Conservation (phyloP, 148 eudicot species). For the Rhododendron ovatum region DNA sequence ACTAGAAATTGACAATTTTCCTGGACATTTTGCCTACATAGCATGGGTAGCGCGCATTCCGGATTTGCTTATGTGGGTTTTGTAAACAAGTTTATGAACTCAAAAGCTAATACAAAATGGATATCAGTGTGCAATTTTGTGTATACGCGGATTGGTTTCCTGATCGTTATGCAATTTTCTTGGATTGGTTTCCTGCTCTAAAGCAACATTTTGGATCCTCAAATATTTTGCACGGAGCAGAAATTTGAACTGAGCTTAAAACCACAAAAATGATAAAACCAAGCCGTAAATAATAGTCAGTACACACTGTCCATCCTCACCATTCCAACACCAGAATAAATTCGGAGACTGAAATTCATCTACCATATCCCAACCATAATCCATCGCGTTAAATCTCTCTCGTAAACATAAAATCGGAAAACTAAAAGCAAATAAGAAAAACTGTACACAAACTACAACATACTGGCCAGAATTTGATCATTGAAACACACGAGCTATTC, state of each 20-base stretch:
- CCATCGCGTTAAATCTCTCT: neutral
- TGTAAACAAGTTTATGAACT: neutral
- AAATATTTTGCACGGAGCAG: neutral
- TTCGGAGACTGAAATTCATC: neutral
- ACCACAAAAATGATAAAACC: neutral
- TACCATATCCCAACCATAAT: neutral
- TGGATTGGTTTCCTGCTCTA: neutral
- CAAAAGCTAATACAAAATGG: neutral
- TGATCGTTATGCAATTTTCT: no score
- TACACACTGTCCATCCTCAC: neutral
- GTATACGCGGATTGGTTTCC: no score
- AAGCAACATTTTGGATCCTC: no score
- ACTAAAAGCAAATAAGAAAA: neutral
- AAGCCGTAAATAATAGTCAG: neutral
- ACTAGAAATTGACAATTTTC: no score
- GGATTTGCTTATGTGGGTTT: neutral
- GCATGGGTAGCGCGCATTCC: neutral
- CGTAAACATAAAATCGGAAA: neutral
- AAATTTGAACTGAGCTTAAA: neutral
- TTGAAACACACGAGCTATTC: neutral
- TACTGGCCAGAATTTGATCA: neutral
- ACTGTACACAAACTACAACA: slow-evolving; percentile 1
- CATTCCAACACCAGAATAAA: neutral
- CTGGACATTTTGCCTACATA: neutral
- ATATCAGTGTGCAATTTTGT: no score